phyloP scores from a whole-genome alignment of 2,329 filamentous ascomycete genomes.

The Cytospora piceicola region DNA sequence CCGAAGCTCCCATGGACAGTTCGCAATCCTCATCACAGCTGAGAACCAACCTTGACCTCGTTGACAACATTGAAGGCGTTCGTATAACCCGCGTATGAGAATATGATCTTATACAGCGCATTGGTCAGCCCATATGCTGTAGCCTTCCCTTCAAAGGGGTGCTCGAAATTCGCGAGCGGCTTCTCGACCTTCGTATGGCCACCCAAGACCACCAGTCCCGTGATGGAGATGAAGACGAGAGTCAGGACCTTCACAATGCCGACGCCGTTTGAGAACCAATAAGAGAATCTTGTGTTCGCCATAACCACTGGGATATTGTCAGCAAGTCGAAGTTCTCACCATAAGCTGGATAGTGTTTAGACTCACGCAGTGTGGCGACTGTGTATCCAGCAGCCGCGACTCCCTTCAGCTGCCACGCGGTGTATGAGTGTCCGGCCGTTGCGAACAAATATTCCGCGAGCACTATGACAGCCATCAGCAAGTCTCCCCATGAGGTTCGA shows the following conservation, averaged over 20 bases:
- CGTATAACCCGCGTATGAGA: slow-evolving; percentile 59
- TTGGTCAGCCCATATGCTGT: slow-evolving; percentile 55
- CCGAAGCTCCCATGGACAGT: rapidly evolving
- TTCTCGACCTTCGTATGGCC: slow-evolving; percentile 55
- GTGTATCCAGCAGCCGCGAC: slow-evolving; percentile 68
- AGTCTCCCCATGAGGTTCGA: rapidly evolving
- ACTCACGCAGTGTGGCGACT: slow-evolving; percentile 53
- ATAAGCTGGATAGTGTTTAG: neutral
- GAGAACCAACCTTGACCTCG: slow-evolving; percentile 50
- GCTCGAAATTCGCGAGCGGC: slow-evolving; percentile 57
- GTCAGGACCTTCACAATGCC: slow-evolving; percentile 62
- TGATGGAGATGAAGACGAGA: slow-evolving; percentile 59
- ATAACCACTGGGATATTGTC: slow-evolving; percentile 34
- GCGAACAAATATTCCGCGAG: slow-evolving; percentile 66
- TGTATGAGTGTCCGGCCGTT: slow-evolving; percentile 54
- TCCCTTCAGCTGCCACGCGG: slow-evolving; percentile 68
- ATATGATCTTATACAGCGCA: slow-evolving; percentile 62
- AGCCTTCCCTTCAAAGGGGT: slow-evolving; percentile 53
- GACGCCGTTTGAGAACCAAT: slow-evolving; percentile 57
- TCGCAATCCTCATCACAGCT: neutral
- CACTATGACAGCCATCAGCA: slow-evolving; percentile 43
- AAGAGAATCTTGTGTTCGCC: slow-evolving; percentile 58
- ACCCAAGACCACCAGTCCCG: slow-evolving; percentile 63
- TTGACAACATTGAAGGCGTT: slow-evolving; percentile 66
- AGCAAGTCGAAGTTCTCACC: neutral